A percentile compares a stretch with the other conserved stretches of the same genome.
Evolutionary conservation across 352 stramenopile species (phyloP).

Genomic region (Pythium folliculosum): DNA sequence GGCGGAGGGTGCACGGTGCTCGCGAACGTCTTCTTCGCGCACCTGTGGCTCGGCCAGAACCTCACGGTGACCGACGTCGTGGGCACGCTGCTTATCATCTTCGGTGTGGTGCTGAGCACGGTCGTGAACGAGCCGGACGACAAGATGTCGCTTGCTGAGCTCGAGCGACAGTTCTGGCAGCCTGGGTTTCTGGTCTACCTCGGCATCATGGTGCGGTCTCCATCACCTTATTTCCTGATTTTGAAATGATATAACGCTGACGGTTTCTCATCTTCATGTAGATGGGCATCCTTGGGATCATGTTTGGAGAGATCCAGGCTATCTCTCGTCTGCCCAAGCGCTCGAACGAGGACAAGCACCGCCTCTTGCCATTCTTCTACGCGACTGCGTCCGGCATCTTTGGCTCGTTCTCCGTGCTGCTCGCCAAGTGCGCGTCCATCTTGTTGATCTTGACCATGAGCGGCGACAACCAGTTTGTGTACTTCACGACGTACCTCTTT

Average conservation of each 20-base stretch:
- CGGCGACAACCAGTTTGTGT: conserved; percentile 84
- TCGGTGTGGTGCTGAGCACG: conserved; percentile 80
- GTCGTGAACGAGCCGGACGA: conserved; percentile 81
- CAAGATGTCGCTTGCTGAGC: conserved; percentile 74
- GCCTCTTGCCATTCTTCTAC: conserved; percentile 76
- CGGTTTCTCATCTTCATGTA: conserved; percentile 20
- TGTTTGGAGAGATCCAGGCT: conserved; percentile 76
- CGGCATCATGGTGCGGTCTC: conserved; percentile 57
- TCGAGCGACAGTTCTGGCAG: conserved; percentile 82
- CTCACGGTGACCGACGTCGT: conserved; percentile 66
- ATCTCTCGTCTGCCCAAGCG: conserved; percentile 52
- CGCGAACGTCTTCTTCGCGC: conserved; percentile 89
- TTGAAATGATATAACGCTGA: background rate
- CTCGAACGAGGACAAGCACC: conserved; percentile 63
- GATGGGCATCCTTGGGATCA: conserved; percentile 58
- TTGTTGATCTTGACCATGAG: conserved; percentile 76
- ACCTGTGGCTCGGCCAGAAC: conserved; percentile 81
- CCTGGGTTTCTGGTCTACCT: conserved; percentile 79
- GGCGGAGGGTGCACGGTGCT: conserved; percentile 86
- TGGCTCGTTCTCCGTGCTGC: conserved; percentile 78
- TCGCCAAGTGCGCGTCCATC: conserved; percentile 85
- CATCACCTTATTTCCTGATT: background rate
- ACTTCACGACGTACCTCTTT: conserved; percentile 85
- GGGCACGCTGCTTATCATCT: conserved; percentile 78
- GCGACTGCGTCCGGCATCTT: conserved; percentile 83